These are phyloP conservation scores for Arabidopsis arenosa DNA, from an alignment of 345 rosid genomes.

Conservation along the genomic window DNA sequence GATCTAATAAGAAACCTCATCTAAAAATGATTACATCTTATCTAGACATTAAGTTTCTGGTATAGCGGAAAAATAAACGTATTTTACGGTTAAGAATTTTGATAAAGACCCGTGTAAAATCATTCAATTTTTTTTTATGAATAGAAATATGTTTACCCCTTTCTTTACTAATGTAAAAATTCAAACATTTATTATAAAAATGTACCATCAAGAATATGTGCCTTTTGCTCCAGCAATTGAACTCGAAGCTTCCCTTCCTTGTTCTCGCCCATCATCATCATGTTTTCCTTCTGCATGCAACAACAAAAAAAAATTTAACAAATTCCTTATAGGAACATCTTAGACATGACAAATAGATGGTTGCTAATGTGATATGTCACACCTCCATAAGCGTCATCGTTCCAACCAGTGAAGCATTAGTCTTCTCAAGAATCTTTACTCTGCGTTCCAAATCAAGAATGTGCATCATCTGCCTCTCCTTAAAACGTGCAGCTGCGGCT, in stretches of 20 bases:
- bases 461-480: slow-evolving; percentile 54
- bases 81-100: too few relatives aligned
- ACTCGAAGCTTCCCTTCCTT: slow-evolving; percentile 53
- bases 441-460: slow-evolving; percentile 54
- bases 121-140: too few relatives aligned
- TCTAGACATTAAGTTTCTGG: too few relatives aligned
- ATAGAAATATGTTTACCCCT: too few relatives aligned
- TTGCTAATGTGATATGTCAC: slow-evolving; percentile 39
- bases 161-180: too few relatives aligned
- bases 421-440: slow-evolving; percentile 12
- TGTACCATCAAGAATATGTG: slow-evolving; percentile 62
- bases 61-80: too few relatives aligned
- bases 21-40: too few relatives aligned
- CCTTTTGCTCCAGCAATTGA: slow-evolving; percentile 67
- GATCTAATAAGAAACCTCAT: too few relatives aligned
- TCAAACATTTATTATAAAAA: too few relatives aligned
- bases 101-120: too few relatives aligned
- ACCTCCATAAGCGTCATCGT: slow-evolving; percentile 14
- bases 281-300: not conserved
- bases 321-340: not conserved
- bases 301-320: not conserved
- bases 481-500: slow-evolving; percentile 65
- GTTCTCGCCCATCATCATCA: not conserved
- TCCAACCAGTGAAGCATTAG: not conserved
- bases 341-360: not conserved